A percentile compares a stretch with the other conserved stretches of the same genome.
Evolutionary conservation across 768 basidiomycete genomes (phyloP).

Genomic region (Boletus patriciae): DNA sequence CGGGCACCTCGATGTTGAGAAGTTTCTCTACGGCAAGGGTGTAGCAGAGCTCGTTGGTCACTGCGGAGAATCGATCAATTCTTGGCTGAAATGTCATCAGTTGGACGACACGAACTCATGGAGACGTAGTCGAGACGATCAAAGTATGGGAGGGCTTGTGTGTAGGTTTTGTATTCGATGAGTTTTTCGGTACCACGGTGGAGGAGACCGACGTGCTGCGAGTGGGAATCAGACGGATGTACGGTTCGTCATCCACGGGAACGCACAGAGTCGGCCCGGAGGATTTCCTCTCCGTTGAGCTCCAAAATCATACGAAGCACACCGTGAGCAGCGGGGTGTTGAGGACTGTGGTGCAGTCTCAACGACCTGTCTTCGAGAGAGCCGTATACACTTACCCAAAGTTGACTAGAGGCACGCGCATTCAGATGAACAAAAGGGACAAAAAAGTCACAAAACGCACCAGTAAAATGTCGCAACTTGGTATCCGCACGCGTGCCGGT

Average conservation of each 20-base stretch:
- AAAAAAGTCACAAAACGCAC: constrained; percentile 41
- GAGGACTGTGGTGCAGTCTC: constrained; percentile 46
- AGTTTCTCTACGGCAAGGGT: constrained; percentile 97
- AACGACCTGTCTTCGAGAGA: not conserved
- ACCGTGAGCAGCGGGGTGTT: constrained; percentile 98
- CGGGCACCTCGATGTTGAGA: constrained; percentile 94
- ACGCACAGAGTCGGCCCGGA: constrained; percentile 79
- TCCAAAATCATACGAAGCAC: constrained; percentile 97
- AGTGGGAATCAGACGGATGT: constrained; percentile 8
- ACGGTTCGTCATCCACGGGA: not conserved
- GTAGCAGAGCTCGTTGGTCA: constrained; percentile 99
- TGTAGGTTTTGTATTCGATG: constrained; percentile 98
- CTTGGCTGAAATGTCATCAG: not conserved
- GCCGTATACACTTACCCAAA: constrained; percentile 60
- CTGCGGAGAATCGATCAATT: constrained; percentile 40
- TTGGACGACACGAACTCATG: constrained; percentile 73
- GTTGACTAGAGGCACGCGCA: constrained; percentile 62
- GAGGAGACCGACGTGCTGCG: constrained; percentile 88
- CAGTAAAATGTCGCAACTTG: constrained; percentile 92
- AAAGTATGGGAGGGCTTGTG: constrained; percentile 96
- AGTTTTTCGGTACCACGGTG: constrained; percentile 98
- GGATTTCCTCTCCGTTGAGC: constrained; percentile 94
- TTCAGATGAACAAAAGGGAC: constrained; percentile 7
- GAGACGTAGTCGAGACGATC: constrained; percentile 99
- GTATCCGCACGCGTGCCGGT: constrained; percentile 68